A percentile compares a stretch with the other conserved stretches of the same genome.
Evolutionary conservation across 1,284 basidiomycete species (phyloP).

Genomic region (Tilletia indica): DNA sequence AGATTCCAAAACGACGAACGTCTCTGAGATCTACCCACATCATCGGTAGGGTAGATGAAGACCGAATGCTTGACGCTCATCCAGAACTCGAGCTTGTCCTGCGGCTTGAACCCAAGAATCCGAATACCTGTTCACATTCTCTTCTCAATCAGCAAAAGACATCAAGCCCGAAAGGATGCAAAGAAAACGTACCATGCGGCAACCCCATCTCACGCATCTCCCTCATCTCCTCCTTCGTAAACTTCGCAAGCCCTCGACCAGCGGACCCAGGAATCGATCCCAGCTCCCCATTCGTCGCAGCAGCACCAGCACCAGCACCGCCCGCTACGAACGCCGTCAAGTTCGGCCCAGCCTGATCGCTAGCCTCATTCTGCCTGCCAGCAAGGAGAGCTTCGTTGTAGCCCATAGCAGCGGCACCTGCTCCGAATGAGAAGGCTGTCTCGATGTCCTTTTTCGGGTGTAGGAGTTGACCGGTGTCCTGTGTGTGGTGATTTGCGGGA

Average conservation of each 20-base stretch:
- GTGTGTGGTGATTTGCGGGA: background rate
- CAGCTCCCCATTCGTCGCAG: background rate
- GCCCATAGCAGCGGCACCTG: background rate
- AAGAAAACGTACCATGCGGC: background rate
- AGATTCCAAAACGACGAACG: background rate
- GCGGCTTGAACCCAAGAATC: constrained; percentile 81
- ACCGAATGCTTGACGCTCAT: constrained; percentile 87
- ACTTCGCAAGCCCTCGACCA: background rate
- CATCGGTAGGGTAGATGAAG: constrained; percentile 90
- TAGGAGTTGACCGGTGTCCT: background rate
- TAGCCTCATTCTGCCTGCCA: background rate
- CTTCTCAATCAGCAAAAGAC: background rate
- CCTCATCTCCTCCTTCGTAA: constrained; percentile 10
- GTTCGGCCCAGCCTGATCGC: background rate
- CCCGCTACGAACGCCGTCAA: background rate
- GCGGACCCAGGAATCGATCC: background rate
- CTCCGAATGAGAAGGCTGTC: constrained; percentile 8
- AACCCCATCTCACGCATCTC: constrained; percentile 8
- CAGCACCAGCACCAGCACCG: background rate
- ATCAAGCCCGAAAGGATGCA: background rate
- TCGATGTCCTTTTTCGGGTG: constrained; percentile 14
- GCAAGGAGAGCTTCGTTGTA: background rate
- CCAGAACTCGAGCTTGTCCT: constrained; percentile 68
- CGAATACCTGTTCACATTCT: constrained; percentile 65
- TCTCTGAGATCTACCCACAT: constrained; percentile 60